Evolutionary conservation across 202 grass and related monocot species (phyloP).

Genomic region (Zizania palustris): DNA sequence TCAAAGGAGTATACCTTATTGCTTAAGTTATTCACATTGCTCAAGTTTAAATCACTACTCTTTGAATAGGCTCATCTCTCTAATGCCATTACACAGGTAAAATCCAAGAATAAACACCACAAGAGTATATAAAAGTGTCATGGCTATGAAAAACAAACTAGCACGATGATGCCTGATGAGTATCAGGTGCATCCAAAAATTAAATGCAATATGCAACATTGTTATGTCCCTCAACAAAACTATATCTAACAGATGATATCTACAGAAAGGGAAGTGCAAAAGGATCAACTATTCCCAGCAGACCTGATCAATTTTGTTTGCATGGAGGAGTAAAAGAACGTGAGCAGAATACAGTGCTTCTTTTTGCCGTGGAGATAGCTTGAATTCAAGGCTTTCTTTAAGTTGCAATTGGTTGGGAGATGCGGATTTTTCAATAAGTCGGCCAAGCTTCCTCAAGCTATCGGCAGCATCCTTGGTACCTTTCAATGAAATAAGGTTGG

Average conservation of each 20-base stretch:
- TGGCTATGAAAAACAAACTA: background rate
- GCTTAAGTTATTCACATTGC: background rate
- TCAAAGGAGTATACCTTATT: background rate
- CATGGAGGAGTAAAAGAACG: conserved; percentile 86
- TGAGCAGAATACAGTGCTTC: conserved; percentile 77
- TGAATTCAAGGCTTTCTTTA: conserved; percentile 71
- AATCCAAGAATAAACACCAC: background rate
- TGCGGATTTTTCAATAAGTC: conserved; percentile 71
- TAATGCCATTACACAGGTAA: conserved; percentile 14
- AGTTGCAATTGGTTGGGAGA: conserved; percentile 68
- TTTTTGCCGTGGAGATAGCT: conserved; percentile 70
- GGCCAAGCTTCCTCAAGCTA: conserved; percentile 76
- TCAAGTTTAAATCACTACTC: background rate
- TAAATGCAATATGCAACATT: background rate
- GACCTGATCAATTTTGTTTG: conserved; percentile 90
- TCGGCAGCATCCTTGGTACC: conserved; percentile 78
- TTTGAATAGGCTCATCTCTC: conserved; percentile 1
- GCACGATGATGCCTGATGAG: background rate
- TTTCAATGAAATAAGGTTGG: conserved; percentile 79
- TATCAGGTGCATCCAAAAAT: background rate
- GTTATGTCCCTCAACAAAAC: background rate
- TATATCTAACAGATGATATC: background rate
- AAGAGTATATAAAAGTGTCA: conserved; percentile 16
- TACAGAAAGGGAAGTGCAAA: background rate
- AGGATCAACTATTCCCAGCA: conserved; percentile 9